Evolutionary conservation across 2,329 filamentous ascomycete species (phyloP).

Genomic region (Kalmusia sp.): DNA sequence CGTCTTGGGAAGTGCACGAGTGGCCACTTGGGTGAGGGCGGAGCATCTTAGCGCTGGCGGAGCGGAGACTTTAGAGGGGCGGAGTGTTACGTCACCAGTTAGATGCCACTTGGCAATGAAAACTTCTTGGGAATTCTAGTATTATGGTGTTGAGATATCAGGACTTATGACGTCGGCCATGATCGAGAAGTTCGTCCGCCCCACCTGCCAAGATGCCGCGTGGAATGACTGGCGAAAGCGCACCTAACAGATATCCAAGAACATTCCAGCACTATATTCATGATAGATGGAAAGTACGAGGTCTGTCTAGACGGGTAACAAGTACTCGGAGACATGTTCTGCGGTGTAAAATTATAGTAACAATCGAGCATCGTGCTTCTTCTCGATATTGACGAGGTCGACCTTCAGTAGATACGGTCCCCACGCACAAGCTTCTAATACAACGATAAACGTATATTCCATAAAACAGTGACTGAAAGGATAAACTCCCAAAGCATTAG

Average conservation of each 20-base stretch:
- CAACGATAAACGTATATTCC: too few species aligned
- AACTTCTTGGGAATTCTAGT: neutral
- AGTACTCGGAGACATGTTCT: too few species aligned
- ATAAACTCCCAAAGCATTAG: too few species aligned
- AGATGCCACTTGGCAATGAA: neutral
- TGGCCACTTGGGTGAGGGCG: conserved; percentile 2
- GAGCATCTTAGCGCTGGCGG: conserved; percentile 8
- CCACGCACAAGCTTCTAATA: too few species aligned
- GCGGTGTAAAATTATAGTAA: too few species aligned
- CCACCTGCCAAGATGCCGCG: conserved; percentile 1
- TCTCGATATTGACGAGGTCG: too few species aligned
- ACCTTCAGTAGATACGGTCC: too few species aligned
- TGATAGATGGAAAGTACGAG: too few species aligned
- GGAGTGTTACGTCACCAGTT: neutral
- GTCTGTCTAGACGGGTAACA: too few species aligned
- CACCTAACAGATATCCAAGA: neutral
- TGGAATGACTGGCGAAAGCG: too few species aligned
- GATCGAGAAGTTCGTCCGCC: neutral
- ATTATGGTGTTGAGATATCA: neutral
- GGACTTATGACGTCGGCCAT: neutral
- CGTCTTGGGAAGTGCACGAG: neutral
- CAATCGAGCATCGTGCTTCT: too few species aligned
- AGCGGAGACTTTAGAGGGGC: neutral
- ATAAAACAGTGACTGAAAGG: too few species aligned
- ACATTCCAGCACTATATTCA: neutral